phyloP scores from a whole-genome alignment of 805 yeast species.

The Kluyveromyces starmeri region DNA sequence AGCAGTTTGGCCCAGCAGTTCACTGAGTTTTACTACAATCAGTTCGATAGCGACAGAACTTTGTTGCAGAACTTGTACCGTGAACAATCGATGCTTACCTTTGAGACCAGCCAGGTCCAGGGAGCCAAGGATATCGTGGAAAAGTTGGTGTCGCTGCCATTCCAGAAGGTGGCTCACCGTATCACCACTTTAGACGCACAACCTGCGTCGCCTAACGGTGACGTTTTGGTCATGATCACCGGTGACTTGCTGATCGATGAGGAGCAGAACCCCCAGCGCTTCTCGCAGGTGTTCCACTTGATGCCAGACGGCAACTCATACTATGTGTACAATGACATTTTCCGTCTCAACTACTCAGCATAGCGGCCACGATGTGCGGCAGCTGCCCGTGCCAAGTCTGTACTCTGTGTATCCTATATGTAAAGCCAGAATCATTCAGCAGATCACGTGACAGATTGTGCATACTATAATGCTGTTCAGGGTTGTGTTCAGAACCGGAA shows the following conservation, averaged over 20 bases:
- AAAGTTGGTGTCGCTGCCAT: conserved; percentile 81
- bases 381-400: too few species aligned
- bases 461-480: too few species aligned
- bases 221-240: conserved; percentile 94
- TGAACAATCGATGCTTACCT: conserved; percentile 95
- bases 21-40: conserved; percentile 90
- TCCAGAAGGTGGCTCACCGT: conserved; percentile 87
- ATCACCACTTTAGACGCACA: conserved; percentile 95
- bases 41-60: conserved; percentile 86
- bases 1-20: conserved; percentile 60
- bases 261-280: conserved; percentile 91
- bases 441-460: too few species aligned
- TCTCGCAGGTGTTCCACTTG: conserved; percentile 95
- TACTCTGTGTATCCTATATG: too few species aligned
- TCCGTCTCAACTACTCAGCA: conserved; percentile 82
- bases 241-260: conserved; percentile 89
- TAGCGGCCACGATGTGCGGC: too few species aligned
- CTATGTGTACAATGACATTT: conserved; percentile 92
- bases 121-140: conserved; percentile 92
- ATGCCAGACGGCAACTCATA: conserved; percentile 87
- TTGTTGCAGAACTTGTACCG: conserved; percentile 92
- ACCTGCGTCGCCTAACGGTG: conserved; percentile 89
- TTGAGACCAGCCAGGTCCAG: conserved; percentile 88
- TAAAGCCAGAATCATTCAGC: too few species aligned
- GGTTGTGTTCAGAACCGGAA: too few species aligned